Evolutionary conservation across 2,329 filamentous ascomycete genomes (phyloP).

Genomic region (Neurospora sp.): DNA sequence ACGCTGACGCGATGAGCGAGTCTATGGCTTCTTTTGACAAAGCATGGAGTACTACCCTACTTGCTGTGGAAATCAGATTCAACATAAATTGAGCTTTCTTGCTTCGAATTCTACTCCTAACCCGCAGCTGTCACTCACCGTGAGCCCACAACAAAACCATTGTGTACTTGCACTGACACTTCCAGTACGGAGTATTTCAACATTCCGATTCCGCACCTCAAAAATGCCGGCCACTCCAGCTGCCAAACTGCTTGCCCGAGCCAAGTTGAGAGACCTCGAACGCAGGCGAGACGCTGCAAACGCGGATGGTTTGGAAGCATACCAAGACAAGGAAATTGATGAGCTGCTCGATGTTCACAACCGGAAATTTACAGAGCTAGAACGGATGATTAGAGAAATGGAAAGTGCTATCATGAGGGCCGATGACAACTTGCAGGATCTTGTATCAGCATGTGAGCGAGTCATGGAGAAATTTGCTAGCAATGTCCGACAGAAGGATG

Average conservation of each 20-base stretch:
- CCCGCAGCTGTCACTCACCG: neutral
- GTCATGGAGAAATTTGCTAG: neutral
- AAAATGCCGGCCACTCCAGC: neutral
- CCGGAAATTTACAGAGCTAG: neutral
- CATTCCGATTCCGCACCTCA: neutral
- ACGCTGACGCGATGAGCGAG: neutral
- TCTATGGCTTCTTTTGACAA: neutral
- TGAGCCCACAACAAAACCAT: neutral
- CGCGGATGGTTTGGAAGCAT: neutral
- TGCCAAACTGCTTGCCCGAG: neutral
- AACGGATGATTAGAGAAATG: neutral
- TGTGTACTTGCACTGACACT: neutral
- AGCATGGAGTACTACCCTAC: neutral
- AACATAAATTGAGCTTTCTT: neutral
- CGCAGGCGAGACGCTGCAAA: neutral
- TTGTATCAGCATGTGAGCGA: neutral
- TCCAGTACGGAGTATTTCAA: neutral
- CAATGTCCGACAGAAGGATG: neutral
- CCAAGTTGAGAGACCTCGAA: neutral
- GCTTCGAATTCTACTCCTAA: neutral
- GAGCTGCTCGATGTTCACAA: neutral
- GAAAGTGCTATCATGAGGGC: neutral
- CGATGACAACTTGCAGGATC: neutral
- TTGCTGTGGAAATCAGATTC: neutral
- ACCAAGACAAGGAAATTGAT: neutral